These are phyloP conservation scores for Fusarium subtropicale DNA, from an alignment of 2,329 filamentous ascomycete genomes.

Conservation along the genomic window DNA sequence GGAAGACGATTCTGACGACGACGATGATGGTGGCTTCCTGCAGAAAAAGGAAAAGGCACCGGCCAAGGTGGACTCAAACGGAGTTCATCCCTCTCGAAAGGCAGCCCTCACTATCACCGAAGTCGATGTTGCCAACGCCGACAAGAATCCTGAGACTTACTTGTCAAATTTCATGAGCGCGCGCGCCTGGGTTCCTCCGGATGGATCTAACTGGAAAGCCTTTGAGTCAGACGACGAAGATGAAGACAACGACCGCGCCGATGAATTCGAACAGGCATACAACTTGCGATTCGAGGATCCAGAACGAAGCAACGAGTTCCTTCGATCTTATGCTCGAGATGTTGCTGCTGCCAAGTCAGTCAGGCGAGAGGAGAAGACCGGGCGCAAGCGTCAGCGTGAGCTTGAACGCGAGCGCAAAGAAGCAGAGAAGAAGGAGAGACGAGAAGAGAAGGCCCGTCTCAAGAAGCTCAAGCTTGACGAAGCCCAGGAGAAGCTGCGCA, in stretches of 20 bases:
- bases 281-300: constrained; percentile 97
- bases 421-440: constrained; percentile 78
- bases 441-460: constrained; percentile 84
- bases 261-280: constrained; percentile 91
- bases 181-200: constrained; percentile 84
- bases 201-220: constrained; percentile 75
- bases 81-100: constrained; percentile 68
- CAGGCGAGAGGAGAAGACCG: constrained; percentile 82
- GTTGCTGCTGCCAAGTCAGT: constrained; percentile 84
- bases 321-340: constrained; percentile 91
- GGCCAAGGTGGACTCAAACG: constrained; percentile 54
- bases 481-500: constrained; percentile 84
- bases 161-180: constrained; percentile 96
- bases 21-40: constrained; percentile 76
- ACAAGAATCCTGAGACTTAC: constrained; percentile 90
- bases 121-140: constrained; percentile 77
- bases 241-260: constrained; percentile 75
- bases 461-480: constrained; percentile 92
- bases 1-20: constrained; percentile 63
- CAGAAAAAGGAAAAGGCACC: constrained; percentile 79
- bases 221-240: constrained; percentile 96
- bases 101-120: constrained; percentile 63
- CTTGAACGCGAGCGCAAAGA: constrained; percentile 82
- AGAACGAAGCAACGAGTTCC: constrained; percentile 84
- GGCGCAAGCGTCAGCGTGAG: constrained; percentile 82